Base-by-base conservation (phyloP, 2,329 filamentous ascomycete species). In the Pseudogymnoascus sp. region DNA sequence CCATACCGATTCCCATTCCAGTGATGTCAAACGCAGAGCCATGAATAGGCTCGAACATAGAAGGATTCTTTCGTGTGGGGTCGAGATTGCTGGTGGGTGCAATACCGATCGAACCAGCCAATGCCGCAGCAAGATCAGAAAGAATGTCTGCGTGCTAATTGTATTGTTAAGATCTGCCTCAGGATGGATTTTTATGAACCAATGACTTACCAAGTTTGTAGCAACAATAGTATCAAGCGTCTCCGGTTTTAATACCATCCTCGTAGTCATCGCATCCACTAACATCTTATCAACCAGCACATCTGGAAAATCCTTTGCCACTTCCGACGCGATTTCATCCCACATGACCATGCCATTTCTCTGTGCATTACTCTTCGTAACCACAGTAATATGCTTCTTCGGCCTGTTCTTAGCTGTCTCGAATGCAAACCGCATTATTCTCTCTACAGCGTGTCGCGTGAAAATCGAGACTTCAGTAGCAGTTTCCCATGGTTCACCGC, bases 91-190 rank as follows among this genome's bases (percentile, higher is more conserved):
- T 84, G 0, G 87, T 89, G 2, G 88, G 87, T 3, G 88, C 88
- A 64, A 91, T 89, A 7, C 88, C 87, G 65, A 90, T 90, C 1
- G 83, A 87, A 0, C 88, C 88, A 2, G 87, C 87, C 6, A 90
- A 76, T 0, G 87, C 86, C 13, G 88, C 87, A 5, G 87, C 88
- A 19, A 90, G 77, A 69, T 90, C 88, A 0, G 86, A 88, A 4
- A 90, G 80, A 60, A 89, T 88, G 66, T 89, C 87, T 5, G 85
- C 86, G 65, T 80, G 78, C 68, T 63, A 26, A 87, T 46, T 26
- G 21, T 46, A 46, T 46, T 21, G 13, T 46, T 26, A 46, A 21
- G n/a, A 46, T 19, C 21, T 46, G 42, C 17, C 10, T 19, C 6
- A 46, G 6, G 23, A 46, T 46, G 13, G 1, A 46, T 26, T 23